Evolutionary conservation across 164 flowering plant species (phyloP).

Genomic region (Euptelea pleiosperma): DNA sequence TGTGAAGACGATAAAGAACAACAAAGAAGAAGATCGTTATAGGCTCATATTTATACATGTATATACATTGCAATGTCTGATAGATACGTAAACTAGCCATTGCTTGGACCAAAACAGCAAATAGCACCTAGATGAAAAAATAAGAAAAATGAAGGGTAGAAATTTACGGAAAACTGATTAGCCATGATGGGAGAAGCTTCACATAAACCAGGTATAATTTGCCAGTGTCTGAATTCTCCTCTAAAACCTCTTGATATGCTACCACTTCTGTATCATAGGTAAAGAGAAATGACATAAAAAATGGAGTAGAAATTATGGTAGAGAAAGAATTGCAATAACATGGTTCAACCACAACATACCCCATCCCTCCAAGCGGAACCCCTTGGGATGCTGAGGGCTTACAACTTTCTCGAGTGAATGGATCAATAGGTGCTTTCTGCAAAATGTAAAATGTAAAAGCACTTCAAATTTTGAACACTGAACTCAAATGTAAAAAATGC

Average conservation of each 20-base stretch:
- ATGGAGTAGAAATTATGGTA: neutral
- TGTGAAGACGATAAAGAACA: too few relatives aligned
- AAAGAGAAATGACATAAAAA: conserved; percentile 3
- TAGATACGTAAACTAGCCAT: too few relatives aligned
- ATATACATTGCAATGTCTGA: too few relatives aligned
- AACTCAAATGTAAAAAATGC: neutral
- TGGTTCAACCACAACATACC: conserved; percentile 45
- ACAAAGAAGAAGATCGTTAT: too few relatives aligned
- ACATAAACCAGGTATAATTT: conserved; percentile 83
- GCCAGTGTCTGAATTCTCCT: conserved; percentile 94
- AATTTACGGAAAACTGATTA: conserved; percentile 91
- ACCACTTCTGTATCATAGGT: conserved; percentile 67
- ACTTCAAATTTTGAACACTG: neutral
- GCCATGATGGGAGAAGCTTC: conserved; percentile 93
- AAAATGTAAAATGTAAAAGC: conserved; percentile 9
- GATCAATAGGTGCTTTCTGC: conserved; percentile 99
- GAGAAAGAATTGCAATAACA: neutral
- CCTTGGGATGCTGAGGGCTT: conserved; percentile 98
- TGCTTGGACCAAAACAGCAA: neutral
- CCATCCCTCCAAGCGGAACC: conserved; percentile 99
- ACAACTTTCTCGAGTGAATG: conserved; percentile 83
- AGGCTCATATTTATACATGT: too few relatives aligned
- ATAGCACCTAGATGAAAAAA: neutral
- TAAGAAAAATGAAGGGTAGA: conserved; percentile 15
- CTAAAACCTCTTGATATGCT: conserved; percentile 99